Conservation (phyloP, 768 basidiomycete genomes). For the Collybia sp. region DNA sequence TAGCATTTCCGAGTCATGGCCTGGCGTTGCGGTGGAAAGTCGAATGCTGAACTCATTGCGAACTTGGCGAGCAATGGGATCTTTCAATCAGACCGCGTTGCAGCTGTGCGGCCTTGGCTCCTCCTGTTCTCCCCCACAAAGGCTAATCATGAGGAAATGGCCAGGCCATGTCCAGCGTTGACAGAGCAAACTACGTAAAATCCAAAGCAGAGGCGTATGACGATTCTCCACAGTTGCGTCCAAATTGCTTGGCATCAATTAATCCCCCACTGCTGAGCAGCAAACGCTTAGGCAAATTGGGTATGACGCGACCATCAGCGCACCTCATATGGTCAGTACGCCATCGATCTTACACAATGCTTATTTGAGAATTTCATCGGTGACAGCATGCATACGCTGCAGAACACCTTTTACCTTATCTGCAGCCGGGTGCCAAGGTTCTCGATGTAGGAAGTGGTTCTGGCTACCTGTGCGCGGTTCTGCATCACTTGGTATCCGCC, state of each 20-base stretch:
- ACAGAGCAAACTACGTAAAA: slow-evolving; percentile 65
- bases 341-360: neutral
- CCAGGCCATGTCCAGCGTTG: slow-evolving; percentile 68
- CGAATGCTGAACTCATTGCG: slow-evolving; percentile 67
- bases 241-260: neutral
- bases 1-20: slow-evolving; percentile 50
- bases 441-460: slow-evolving; percentile 91
- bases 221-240: slow-evolving; percentile 70
- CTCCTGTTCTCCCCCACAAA: neutral
- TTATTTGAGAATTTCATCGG: too few relatives aligned
- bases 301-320: slow-evolving; percentile 88
- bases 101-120: slow-evolving; percentile 37
- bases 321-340: slow-evolving; percentile 86
- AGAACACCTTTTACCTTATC: slow-evolving; percentile 70
- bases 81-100: slow-evolving; percentile 50
- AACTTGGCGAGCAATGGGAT: slow-evolving; percentile 58
- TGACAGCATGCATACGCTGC: slow-evolving; percentile 78
- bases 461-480: slow-evolving; percentile 80
- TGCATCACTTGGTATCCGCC: slow-evolving; percentile 68
- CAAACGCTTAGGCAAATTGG: slow-evolving; percentile 54
- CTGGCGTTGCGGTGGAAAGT: slow-evolving; percentile 70
- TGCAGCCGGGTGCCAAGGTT: slow-evolving; percentile 66
- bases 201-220: slow-evolving; percentile 54
- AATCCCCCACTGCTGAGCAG: neutral
- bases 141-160: neutral